Evolutionary conservation across 2,329 filamentous ascomycete species (phyloP), one percentile per base, ranked within the genome.

Genomic region (Zelopaecilomyces penicillatus): DNA sequence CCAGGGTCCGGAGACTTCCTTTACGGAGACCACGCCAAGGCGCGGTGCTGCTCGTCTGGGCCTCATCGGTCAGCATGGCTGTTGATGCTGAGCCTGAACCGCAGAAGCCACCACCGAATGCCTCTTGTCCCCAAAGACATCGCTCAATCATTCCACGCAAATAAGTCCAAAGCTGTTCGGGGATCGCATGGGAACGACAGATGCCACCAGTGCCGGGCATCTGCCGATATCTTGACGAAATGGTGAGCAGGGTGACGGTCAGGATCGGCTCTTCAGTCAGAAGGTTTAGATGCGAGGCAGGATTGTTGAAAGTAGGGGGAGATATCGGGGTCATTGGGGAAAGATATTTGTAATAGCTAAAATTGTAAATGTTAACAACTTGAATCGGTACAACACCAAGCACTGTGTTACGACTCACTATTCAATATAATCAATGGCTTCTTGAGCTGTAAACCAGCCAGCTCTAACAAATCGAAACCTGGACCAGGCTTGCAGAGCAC

Each of bases 141-240:
- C 91, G 81, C 64, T 95, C 88, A 52, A 97, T 93, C 86, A 97
- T 96, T 47, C 88, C 86, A 42, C 90, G 83, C 30, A 97, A 76
- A 59, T 96, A 95, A 30, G 82, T 87, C 93, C 93, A 98, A 5
- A 97, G 76, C 63, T 94, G 89, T 57, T 96, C 88, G 54, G 97
- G 93, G 44, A 98, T 95, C 39, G 88, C 85, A 56, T 93, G 87
- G 0, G 89, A 87, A 41, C 93, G 82, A 39, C 87, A 94, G 50
- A 83, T 75, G 1, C 87, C 85, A 3, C 88, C 89, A 0, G 90
- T 82, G 1, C 88, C 87, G 19, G 82, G 76, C 39, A 95, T 81
- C 48, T 80, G 79, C 61, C 85, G 83, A 61, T 96, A 95, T 41
- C 93, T 80, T 5, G 90, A 95, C 2, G 93, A 79, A 43, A 96